Percentiles rank a stretch among this genome's conserved stretches.
These are phyloP conservation scores for Glycine tomentella DNA, from an alignment of 306 rosid species.

Conservation along the genomic window DNA sequence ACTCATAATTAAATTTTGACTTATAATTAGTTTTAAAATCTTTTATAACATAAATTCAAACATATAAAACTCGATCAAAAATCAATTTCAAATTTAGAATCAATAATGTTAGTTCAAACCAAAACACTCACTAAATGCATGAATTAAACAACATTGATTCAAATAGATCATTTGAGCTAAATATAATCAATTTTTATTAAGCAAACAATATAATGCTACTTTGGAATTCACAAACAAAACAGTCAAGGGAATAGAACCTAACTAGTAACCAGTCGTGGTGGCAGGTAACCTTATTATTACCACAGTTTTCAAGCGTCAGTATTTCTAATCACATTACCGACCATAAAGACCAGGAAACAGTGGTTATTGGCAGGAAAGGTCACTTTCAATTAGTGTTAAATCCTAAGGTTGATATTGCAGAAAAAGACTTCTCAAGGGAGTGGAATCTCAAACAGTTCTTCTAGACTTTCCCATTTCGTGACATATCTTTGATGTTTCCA, in stretches of 20 bases:
- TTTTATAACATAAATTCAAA: too few relatives aligned
- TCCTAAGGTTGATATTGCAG: neutral
- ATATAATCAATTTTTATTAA: neutral
- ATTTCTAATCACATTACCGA: slow-evolving; percentile 23
- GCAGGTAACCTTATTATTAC: neutral
- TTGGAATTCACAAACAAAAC: neutral
- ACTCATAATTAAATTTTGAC: too few relatives aligned
- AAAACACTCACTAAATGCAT: neutral
- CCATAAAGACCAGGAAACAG: slow-evolving; percentile 1
- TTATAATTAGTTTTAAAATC: too few relatives aligned
- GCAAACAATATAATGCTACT: neutral
- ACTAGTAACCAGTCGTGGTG: neutral
- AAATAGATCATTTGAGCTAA: neutral
- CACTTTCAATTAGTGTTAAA: slow-evolving; percentile 20
- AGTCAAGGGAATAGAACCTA: slow-evolving; percentile 1
- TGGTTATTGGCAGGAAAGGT: slow-evolving; percentile 22
- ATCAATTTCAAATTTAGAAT: too few relatives aligned
- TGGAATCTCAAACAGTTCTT: neutral
- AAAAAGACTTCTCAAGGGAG: slow-evolving; percentile 43
- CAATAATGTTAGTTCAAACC: too few relatives aligned
- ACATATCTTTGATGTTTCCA: neutral
- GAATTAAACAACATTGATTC: neutral
- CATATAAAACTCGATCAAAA: too few relatives aligned
- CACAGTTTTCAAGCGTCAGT: slow-evolving; percentile 13
- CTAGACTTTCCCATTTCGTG: neutral